Evolutionary conservation across 345 rosid genomes (phyloP).

Genomic region (Excoecaria agallocha): DNA sequence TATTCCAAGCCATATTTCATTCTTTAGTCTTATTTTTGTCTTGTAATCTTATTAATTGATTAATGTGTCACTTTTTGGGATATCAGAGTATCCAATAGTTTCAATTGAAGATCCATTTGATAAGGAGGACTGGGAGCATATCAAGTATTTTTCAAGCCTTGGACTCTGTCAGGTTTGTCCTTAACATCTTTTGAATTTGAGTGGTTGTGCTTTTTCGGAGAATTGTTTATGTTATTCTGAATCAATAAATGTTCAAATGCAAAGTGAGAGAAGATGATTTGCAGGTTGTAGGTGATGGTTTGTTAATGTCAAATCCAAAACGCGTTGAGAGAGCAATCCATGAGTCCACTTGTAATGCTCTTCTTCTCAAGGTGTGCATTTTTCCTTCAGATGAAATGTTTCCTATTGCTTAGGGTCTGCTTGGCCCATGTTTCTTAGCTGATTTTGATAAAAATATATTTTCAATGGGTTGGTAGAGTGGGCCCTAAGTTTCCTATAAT

Average conservation of each 20-base stretch:
- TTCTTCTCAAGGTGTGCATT: conserved; percentile 80
- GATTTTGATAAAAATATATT: background rate
- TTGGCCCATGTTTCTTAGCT: background rate
- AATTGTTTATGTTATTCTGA: background rate
- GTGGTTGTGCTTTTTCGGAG: background rate
- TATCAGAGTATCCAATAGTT: conserved; percentile 72
- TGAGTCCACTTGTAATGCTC: conserved; percentile 83
- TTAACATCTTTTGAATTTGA: background rate
- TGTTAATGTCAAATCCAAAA: conserved; percentile 82
- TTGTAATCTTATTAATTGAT: conserved; percentile 12
- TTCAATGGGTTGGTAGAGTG: background rate
- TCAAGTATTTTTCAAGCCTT: conserved; percentile 62
- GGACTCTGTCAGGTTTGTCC: conserved; percentile 87
- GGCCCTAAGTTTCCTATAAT: background rate
- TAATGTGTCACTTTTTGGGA: conserved; percentile 16
- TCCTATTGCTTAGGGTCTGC: background rate
- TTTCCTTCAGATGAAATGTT: conserved; percentile 11
- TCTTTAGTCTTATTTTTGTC: conserved; percentile 4
- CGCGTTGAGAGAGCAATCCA: conserved; percentile 74
- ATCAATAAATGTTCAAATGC: background rate
- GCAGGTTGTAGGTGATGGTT: conserved; percentile 91
- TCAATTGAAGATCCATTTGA: conserved; percentile 98
- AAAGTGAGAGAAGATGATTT: conserved; percentile 17
- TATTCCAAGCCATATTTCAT: conserved; percentile 28
- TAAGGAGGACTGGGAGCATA: conserved; percentile 97